Evolutionary conservation across 1,284 basidiomycete species (phyloP), one percentile per base, ranked within the genome.

Genomic region (Vanrija pseudolonga): DNA sequence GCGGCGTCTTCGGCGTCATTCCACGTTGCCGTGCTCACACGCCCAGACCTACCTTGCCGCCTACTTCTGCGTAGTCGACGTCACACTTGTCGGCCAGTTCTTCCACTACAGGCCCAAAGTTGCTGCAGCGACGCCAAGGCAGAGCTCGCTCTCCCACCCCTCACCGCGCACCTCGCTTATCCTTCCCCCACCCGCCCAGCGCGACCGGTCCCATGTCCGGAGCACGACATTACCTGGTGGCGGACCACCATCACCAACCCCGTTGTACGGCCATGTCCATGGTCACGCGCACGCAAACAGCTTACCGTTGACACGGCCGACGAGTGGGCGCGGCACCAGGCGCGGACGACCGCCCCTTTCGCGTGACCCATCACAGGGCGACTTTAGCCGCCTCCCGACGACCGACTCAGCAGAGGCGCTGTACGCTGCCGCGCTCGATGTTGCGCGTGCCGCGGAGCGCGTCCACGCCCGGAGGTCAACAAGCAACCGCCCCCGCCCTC

Each of bases 61-160:
- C 0, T 95, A 95, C 73, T 96, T 95, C 69, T 88, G 88, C 64
- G 77, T 82, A 50, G 82, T 95, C 48, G 92, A 95, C 73, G 76
- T 84, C 47, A 79, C 82, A 39, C 80, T 95, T 23, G 78, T 92
- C 51, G 72, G 67, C 11, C 91, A 96, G 72, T 95, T 84, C 76
- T 79, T 85, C 65, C 87, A 93, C 76, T 95, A 93, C 68, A 55
- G 47, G 26, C 47, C 56, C 17, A 45, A 44, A n/a, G 32, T 44
- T n/a, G 38, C 43, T 44, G 22, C 38, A 5, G 41, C 53, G 28
- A 41, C 61, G 51, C 32, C 32, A 32, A 32, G 32, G 32, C 32
- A 32, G 32, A 32, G 32, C 32, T 32, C 14, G 32, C 32, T 49
- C 53, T 44, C 12, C 18, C 57, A 24, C 36, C 45, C 44, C 11